Percentiles rank a stretch among this genome's conserved stretches.
Conservation (phyloP, 108 stramenopile genomes). For the Mediolabrus comicus region DNA sequence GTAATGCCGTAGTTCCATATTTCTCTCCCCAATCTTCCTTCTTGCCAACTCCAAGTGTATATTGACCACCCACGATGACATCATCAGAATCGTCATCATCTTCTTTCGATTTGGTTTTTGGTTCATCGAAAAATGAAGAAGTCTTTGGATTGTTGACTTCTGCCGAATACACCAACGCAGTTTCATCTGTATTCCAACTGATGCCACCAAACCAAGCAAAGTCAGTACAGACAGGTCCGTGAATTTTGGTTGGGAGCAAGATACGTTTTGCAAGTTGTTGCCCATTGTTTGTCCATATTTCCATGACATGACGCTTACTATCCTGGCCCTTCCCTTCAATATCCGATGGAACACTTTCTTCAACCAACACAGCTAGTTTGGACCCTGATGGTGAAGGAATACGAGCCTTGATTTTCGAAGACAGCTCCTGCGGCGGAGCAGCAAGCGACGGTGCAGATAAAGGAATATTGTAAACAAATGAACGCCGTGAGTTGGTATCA, state of each 20-base stretch:
- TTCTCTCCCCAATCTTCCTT: slow-evolving; percentile 80
- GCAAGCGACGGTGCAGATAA: slow-evolving; percentile 2
- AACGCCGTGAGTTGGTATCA: slow-evolving; percentile 55
- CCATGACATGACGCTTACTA: slow-evolving; percentile 43
- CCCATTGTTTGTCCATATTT: slow-evolving; percentile 63
- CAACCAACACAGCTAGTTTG: slow-evolving; percentile 56
- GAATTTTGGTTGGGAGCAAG: slow-evolving; percentile 31
- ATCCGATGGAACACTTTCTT: slow-evolving; percentile 19
- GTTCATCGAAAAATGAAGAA: slow-evolving; percentile 40
- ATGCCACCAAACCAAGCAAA: slow-evolving; percentile 66
- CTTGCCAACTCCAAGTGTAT: slow-evolving; percentile 70
- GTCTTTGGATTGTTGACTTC: slow-evolving; percentile 59
- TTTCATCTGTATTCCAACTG: slow-evolving; percentile 63
- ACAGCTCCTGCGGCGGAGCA: slow-evolving; percentile 58
- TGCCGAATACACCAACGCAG: slow-evolving; percentile 61
- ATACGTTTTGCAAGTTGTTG: slow-evolving; percentile 55
- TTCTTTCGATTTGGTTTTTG: neutral
- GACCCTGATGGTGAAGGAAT: slow-evolving; percentile 69
- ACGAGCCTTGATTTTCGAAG: slow-evolving; percentile 53
- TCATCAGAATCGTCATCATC: slow-evolving; percentile 1
- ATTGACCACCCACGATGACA: slow-evolving; percentile 48
- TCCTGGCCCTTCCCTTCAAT: slow-evolving; percentile 11
- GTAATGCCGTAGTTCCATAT: slow-evolving; percentile 48
- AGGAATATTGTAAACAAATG: slow-evolving; percentile 59
- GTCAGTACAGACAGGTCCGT: slow-evolving; percentile 68